These are phyloP conservation scores for Syzygium aqueum DNA, from an alignment of 345 rosid genomes.

Conservation along the genomic window DNA sequence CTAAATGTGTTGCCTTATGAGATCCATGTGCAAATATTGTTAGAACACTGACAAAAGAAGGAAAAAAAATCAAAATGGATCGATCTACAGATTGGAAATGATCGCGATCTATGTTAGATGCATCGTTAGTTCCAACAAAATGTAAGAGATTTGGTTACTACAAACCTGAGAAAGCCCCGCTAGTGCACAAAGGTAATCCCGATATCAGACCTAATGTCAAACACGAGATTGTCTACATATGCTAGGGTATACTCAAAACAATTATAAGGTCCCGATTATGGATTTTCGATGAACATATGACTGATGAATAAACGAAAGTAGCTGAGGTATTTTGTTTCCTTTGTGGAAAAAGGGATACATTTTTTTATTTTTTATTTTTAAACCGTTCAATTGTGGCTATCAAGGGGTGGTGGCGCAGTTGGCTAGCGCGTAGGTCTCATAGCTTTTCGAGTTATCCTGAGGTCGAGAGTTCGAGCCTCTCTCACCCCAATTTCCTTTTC, in stretches of 20 bases:
- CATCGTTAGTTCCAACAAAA: background rate
- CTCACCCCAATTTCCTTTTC: constrained; percentile 11
- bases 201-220: background rate
- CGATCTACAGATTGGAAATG: background rate
- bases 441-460: constrained; percentile 26
- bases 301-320: background rate
- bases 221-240: background rate
- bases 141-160: background rate
- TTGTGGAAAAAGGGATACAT: accelerated
- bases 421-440: constrained; percentile 48
- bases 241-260: background rate
- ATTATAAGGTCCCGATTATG: background rate
- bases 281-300: background rate
- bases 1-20: background rate
- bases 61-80: background rate
- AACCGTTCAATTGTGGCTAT: no score
- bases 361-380: no score
- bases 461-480: constrained; percentile 47
- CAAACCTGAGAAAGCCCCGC: background rate
- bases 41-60: background rate
- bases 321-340: background rate
- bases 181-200: background rate
- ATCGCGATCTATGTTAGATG: background rate
- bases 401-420: constrained; percentile 43
- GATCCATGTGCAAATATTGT: background rate